Evolutionary conservation across 345 rosid species (phyloP).

Genomic region (Euphorbia pulcherrima): DNA sequence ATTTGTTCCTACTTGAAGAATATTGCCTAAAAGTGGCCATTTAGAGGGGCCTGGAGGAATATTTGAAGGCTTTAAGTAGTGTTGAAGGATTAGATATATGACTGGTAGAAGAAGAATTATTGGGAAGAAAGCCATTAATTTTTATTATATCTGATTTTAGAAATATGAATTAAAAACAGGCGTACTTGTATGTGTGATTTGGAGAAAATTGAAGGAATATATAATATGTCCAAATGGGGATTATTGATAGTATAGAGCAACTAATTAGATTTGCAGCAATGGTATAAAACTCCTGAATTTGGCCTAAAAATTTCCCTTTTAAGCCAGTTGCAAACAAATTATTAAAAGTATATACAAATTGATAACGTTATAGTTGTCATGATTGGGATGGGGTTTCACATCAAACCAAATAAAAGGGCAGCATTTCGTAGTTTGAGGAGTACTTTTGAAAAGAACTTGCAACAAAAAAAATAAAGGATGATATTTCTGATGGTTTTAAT

Average conservation of each 20-base stretch:
- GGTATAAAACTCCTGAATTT: background rate
- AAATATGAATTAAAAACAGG: background rate
- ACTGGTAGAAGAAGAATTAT: conserved; percentile 16
- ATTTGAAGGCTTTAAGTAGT: conserved; percentile 10
- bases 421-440: background rate
- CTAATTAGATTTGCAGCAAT: conserved; percentile 6
- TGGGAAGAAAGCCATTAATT: conserved; percentile 14
- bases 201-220: background rate
- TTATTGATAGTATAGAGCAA: background rate
- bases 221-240: background rate
- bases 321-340: background rate
- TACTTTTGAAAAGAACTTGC: background rate
- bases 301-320: background rate
- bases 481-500: too few species aligned
- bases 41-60: conserved; percentile 37
- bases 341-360: background rate
- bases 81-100: conserved; percentile 20
- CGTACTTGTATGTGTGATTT: background rate
- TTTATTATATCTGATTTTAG: conserved; percentile 6
- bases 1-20: conserved; percentile 29
- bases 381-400: background rate
- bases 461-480: background rate
- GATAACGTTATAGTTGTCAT: background rate
- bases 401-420: background rate
- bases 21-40: conserved; percentile 37